A percentile compares a stretch with the other conserved stretches of the same genome.
phyloP scores from a whole-genome alignment of 2,329 filamentous ascomycete species.

The Botryotinia convoluta region DNA sequence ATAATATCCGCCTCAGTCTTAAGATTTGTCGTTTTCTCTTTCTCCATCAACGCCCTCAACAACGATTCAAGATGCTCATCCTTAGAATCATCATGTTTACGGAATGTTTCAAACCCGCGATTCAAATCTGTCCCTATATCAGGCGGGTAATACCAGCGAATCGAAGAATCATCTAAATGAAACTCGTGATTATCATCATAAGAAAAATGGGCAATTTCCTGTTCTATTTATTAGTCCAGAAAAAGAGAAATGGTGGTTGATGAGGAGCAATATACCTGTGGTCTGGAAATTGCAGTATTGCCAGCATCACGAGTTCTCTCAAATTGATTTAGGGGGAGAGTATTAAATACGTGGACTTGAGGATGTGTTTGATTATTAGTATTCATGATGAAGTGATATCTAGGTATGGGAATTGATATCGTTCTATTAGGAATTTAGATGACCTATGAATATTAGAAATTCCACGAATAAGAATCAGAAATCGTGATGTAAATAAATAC shows the following conservation, averaged over 20 bases:
- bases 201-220: slow-evolving; percentile 93
- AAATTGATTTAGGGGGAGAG: slow-evolving; percentile 6
- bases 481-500: background rate
- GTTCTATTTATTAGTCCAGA: background rate
- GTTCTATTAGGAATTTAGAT: background rate
- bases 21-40: slow-evolving; percentile 61
- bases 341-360: slow-evolving; percentile 4
- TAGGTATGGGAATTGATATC: background rate
- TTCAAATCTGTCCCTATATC: slow-evolving; percentile 70
- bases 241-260: background rate
- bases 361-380: background rate
- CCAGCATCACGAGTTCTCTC: background rate
- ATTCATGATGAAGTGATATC: background rate
- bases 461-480: background rate
- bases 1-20: slow-evolving; percentile 67
- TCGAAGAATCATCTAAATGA: slow-evolving; percentile 70
- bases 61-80: slow-evolving; percentile 88
- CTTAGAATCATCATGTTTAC: slow-evolving; percentile 75
- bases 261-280: slow-evolving; percentile 18
- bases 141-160: slow-evolving; percentile 87
- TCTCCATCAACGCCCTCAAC: slow-evolving; percentile 71
- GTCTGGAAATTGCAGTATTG: slow-evolving; percentile 7
- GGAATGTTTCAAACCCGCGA: slow-evolving; percentile 76
- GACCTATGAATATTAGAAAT: background rate
- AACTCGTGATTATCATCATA: slow-evolving; percentile 83